Evolutionary conservation across 495 filamentous ascomycete genomes (phyloP).

Genomic region (Penicillium desertorum): DNA sequence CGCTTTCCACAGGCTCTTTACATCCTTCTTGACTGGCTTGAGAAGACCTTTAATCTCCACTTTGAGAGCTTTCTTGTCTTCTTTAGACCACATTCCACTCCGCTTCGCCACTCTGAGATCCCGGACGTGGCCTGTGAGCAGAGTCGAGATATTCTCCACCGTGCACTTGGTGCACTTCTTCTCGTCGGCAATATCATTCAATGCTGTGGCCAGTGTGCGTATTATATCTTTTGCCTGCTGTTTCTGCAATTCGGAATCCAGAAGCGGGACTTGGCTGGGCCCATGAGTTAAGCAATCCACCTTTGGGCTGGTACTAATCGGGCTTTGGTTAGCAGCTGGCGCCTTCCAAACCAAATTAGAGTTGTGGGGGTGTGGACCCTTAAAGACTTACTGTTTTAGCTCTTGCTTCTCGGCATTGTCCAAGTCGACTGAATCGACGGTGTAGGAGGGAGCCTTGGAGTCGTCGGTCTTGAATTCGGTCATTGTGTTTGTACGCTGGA

Average conservation of each 20-base stretch:
- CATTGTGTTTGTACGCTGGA: neutral
- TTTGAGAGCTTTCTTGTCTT: constrained; percentile 22
- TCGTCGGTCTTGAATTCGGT: neutral
- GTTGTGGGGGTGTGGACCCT: neutral
- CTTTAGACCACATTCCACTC: constrained; percentile 20
- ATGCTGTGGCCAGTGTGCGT: constrained; percentile 1
- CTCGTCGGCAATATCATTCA: constrained; percentile 19
- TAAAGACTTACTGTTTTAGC: neutral
- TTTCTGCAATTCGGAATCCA: constrained; percentile 18
- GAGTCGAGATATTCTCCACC: constrained; percentile 14
- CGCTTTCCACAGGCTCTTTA: constrained; percentile 19
- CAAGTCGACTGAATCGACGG: neutral
- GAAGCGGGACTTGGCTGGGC: constrained; percentile 13
- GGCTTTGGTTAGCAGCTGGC: neutral
- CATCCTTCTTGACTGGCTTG: constrained; percentile 18
- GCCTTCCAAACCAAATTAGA: neutral
- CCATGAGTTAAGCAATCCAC: constrained; percentile 13
- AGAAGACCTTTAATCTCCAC: constrained; percentile 17
- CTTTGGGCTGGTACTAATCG: constrained; percentile 7
- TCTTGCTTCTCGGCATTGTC: neutral
- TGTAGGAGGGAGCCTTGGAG: neutral
- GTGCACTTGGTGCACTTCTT: constrained; percentile 21
- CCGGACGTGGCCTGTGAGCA: constrained; percentile 15
- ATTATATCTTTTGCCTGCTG: constrained; percentile 13
- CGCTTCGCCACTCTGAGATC: constrained; percentile 19